phyloP scores from a whole-genome alignment of 768 basidiomycete species.

The Pisolithus tinctorius region DNA sequence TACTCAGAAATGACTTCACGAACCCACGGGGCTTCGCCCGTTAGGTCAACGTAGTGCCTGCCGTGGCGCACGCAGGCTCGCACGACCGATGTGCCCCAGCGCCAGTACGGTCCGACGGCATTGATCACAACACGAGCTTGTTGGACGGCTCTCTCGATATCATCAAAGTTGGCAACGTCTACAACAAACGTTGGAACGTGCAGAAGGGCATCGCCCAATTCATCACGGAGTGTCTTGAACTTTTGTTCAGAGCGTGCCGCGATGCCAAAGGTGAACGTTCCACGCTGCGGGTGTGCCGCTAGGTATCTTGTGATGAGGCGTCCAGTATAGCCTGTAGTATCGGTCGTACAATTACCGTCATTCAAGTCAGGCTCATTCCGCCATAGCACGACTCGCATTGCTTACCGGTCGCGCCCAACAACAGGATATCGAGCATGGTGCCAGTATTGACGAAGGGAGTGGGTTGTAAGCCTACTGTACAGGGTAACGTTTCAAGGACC shows the following conservation, averaged over 20 bases:
- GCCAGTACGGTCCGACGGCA: conserved; percentile 69
- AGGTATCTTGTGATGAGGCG: conserved; percentile 65
- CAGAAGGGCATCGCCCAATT: conserved; percentile 33
- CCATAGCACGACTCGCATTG: not conserved
- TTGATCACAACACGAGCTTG: conserved; percentile 65
- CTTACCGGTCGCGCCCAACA: conserved; percentile 64
- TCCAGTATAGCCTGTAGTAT: conserved; percentile 55
- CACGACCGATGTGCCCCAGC: conserved; percentile 68
- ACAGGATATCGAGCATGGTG: conserved; percentile 49
- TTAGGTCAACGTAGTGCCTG: conserved; percentile 81
- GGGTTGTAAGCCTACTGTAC: not conserved
- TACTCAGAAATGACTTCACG: conserved; percentile 53
- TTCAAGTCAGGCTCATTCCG: not conserved
- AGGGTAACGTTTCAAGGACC: not conserved
- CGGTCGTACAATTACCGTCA: not conserved
- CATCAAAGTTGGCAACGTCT: conserved; percentile 49
- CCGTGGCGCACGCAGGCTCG: conserved; percentile 71
- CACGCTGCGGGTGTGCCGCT: conserved; percentile 49
- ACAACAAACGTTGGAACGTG: conserved; percentile 44
- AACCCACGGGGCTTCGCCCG: conserved; percentile 68
- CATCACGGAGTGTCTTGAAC: conserved; percentile 45
- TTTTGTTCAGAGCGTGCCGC: conserved; percentile 64
- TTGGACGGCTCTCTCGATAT: conserved; percentile 54
- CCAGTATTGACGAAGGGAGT: not conserved
- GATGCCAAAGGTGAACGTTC: conserved; percentile 57